Percentiles rank a stretch among this genome's conserved stretches.
Evolutionary conservation across 306 rosid species (phyloP).

Genomic region (Pyrus betulifolia): DNA sequence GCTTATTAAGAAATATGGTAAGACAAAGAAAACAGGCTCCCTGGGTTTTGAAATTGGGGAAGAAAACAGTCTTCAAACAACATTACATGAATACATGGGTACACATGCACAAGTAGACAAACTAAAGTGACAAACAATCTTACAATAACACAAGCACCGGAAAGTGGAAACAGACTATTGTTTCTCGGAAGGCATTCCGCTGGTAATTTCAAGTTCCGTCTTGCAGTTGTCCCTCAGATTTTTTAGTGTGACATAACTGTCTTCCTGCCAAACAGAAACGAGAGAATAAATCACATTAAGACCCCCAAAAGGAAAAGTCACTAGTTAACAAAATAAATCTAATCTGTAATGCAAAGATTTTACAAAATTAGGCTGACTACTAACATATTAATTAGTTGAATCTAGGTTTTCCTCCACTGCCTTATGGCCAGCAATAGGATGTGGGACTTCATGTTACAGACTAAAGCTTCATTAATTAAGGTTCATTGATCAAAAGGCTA

Average conservation of each 20-base stretch:
- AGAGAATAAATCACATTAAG: constrained; percentile 2
- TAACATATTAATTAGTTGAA: neutral
- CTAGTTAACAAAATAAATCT: neutral
- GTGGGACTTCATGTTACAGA: neutral
- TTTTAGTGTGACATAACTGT: constrained; percentile 43
- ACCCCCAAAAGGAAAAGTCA: neutral
- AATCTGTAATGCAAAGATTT: neutral
- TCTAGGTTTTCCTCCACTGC: neutral
- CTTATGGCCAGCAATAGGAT: neutral
- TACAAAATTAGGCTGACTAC: neutral
- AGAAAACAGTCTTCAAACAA: neutral
- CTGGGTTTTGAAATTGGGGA: neutral
- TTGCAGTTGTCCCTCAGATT: constrained; percentile 80
- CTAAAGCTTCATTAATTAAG: neutral
- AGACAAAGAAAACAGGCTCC: neutral
- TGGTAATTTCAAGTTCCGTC: constrained; percentile 47
- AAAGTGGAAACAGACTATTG: constrained; percentile 21
- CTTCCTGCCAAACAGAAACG: constrained; percentile 45
- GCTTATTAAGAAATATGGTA: constrained; percentile 1
- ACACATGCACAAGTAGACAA: constrained; percentile 6
- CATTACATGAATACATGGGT: neutral
- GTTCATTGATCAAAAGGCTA: neutral
- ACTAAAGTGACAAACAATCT: constrained; percentile 25
- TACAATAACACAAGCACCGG: constrained; percentile 17
- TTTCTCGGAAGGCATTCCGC: constrained; percentile 34